Base-by-base conservation (phyloP, 1,284 basidiomycete genomes). In the Microbotryum intermedium region DNA sequence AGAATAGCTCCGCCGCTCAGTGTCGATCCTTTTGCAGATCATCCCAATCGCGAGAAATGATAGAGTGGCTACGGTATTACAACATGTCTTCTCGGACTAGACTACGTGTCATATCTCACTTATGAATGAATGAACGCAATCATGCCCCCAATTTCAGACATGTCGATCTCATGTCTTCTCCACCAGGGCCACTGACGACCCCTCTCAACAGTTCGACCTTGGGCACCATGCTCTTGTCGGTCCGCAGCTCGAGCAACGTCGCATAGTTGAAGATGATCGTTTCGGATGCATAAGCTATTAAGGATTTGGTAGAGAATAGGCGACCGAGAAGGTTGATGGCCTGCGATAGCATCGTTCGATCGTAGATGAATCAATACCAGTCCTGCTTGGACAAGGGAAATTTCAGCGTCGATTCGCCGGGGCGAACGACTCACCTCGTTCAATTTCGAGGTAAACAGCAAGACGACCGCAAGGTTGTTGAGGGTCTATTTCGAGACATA, bases 391-490 rank as follows among this genome's bases (percentile, higher is more conserved):
- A 39, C 11, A 39, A 39, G 34, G 10, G n/a, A n/a, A n/a, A n/a
- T 11, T 39, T 11, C 34, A 13, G 11, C 34, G 34, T 39, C 34
- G 18, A 39, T 11, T 16, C 34, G 34, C 11, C 34, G 34, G 18
- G 34, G 34, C 18, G n/a, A n/a, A 11, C 13, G 13, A 39, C 34
- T 18, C 34, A 83, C 85, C 77, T 88, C 84, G 70, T 82, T 82
- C 39, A 89, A 67, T 64, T 80, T 82, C 5, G 87, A 87, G 67
- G 84, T 81, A 59, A 80, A 81, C 52, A 89, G 75, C 28, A 86
- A 72, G 11, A 83, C 79, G 43, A 90, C 87, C 0, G 84, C 80
- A 10, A 88, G 76, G 69, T 90, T 86, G 72, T 88, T 90, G 30
- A 83, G 78, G n/a, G 86, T 85, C 86, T 87, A 51, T 4, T 57